Base-by-base conservation (phyloP, 148 eudicot genomes). In the Diospyros kaki region DNA sequence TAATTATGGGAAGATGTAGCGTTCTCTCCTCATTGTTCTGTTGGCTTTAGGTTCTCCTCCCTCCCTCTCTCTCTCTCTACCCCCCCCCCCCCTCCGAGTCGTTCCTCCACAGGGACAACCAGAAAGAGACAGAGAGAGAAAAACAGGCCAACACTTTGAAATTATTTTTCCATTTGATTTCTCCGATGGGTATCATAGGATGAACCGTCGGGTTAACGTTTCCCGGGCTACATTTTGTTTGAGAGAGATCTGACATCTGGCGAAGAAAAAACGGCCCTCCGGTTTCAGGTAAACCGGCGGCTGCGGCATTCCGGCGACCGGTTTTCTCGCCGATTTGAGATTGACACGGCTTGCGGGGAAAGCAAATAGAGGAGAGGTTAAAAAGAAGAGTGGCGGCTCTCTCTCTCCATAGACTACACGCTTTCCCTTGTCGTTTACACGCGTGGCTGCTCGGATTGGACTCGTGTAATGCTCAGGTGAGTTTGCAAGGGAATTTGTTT, bases 11-110 rank as follows among this genome's bases (percentile, higher is more conserved):
- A 44, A 46, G 5, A 11, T 53, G 17, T 73, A 39, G 44, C 38
- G 48, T 67, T 75, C 64, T 54, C 58, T 38, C 72, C 55, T 39
- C 9, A 45, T 68, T 76, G 76, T 72, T 75, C n/a, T 74, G 65
- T 79, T 80, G 73, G 79, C 76, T 80, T 76, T 80, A 69, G 73
- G 60, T 71, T 72, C 73, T 64, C 46, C n/a, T 75, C 7, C 44
- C 53, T 72, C 7, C 13, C 39, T 50, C 17, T 68, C 3, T 17
- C 75, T 45, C 43, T 28, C 73, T 66, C 72, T 43, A 17, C 42
- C n/a, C 6, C 39, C 50, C 40, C 62, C 13, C 39, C n/a, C n/a
- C n/a, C n/a, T 62, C 39, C 10, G 39, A 9, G 18, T 67, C 73
- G 45, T 58, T 68, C 58, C 45, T 28, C 9, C 13, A 39, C 13